Percentiles rank a stretch among this genome's conserved stretches.
Evolutionary conservation across 208 protist genomes (phyloP).

Genomic region (Angomonas ambiguus): DNA sequence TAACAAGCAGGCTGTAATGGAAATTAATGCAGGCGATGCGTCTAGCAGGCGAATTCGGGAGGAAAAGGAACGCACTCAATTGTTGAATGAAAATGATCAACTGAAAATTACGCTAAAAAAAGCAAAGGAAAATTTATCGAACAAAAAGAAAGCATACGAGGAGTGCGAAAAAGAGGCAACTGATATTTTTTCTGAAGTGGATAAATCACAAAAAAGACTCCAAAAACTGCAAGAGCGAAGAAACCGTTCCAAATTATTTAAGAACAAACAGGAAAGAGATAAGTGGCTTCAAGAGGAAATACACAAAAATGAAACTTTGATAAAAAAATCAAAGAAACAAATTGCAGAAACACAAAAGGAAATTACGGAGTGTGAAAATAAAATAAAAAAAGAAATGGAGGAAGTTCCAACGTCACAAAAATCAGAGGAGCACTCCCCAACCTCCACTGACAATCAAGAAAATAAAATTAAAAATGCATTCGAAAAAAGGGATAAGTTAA

Average conservation of each 20-base stretch:
- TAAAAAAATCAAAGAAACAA: slow-evolving; percentile 40
- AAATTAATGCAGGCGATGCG: slow-evolving; percentile 60
- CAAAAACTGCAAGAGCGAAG: slow-evolving; percentile 86
- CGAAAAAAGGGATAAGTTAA: slow-evolving; percentile 49
- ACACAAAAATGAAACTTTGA: slow-evolving; percentile 48
- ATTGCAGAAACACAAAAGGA: slow-evolving; percentile 36
- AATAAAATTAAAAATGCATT: slow-evolving; percentile 2
- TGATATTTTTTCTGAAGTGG: slow-evolving; percentile 28
- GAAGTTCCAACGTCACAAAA: neutral
- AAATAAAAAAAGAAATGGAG: slow-evolving; percentile 25
- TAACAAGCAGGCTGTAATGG: slow-evolving; percentile 54
- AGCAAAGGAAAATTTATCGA: slow-evolving; percentile 24
- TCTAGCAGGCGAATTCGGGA: slow-evolving; percentile 28
- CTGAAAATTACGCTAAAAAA: slow-evolving; percentile 38
- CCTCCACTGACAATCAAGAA: neutral
- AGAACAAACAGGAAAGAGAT: slow-evolving; percentile 86
- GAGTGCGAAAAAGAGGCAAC: slow-evolving; percentile 34
- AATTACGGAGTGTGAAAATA: slow-evolving; percentile 32
- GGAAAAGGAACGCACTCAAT: slow-evolving; percentile 33
- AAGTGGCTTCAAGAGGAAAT: slow-evolving; percentile 86
- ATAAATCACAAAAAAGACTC: slow-evolving; percentile 42
- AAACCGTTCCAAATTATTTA: slow-evolving; percentile 88
- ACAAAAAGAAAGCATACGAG: slow-evolving; percentile 27
- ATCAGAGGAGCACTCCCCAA: neutral
- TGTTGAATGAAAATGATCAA: slow-evolving; percentile 57